Base-by-base conservation (phyloP, 257 asterid genomes). In the Solanum sejunctum region DNA sequence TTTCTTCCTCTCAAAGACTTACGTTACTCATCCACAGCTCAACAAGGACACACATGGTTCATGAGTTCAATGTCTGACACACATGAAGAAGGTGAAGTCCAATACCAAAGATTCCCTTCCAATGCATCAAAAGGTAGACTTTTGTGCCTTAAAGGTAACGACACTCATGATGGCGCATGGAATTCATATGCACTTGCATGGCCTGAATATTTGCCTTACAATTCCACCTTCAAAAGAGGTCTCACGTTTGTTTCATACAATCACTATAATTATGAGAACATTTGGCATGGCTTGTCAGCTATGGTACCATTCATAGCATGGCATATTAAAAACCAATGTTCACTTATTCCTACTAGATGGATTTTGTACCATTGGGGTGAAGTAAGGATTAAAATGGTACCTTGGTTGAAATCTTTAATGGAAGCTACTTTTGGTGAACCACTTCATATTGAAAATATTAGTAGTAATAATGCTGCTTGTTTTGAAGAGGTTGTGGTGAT, bases 31-130 rank as follows among this genome's bases (percentile, higher is more conserved):
- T n/a, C 55, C 12, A 54, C 82, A 3, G 87, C 98, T 67, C 91
- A 85, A 84, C 82, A 86, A 75, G 98, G 95, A 12, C 94, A 94
- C 92, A 94, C 98, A 0, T 93, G 98, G 98, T 94, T 94, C 94
- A 94, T 94, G 98, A 94, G 98, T 85, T 92, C 97, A 69, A 20
- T 90, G 81, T 73, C 88, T 8, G 97, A 91, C 81, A 86, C 86
- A 39, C 91, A 90, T 3, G 94, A 91, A 70, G 85, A 89, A 82
- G 98, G 97, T 10, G 91, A 90, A 28, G 95, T 90, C 17, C 93
- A 89, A 32, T 89, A 90, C 90, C 95, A 92, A 84, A 84, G 87
- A 21, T 92, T 90, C 86, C 98, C 98, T 0, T 84, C 92, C 0
- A 47, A 82, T n/a, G 58, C 89, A 20, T 89, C 98, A 17, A 79